phyloP scores from a whole-genome alignment of 495 filamentous ascomycete species.

The Penicillium soppii region DNA sequence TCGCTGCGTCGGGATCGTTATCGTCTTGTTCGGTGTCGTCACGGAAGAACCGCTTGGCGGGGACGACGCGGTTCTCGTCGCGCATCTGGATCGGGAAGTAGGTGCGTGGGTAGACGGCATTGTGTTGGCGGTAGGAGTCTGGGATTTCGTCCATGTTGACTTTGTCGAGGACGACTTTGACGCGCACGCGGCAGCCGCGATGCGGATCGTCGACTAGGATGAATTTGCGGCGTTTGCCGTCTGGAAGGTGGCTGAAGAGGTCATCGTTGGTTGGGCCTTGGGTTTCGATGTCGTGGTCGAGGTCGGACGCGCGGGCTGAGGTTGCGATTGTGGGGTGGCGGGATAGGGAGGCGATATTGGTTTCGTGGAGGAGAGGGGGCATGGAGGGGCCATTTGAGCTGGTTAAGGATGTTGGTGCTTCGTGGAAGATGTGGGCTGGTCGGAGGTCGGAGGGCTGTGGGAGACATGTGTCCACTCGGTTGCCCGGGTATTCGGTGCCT shows the following conservation, averaged over 20 bases:
- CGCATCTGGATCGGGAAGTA: conserved; percentile 90
- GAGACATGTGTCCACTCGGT: conserved; percentile 26
- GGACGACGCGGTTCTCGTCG: conserved; percentile 61
- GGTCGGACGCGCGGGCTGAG: conserved; percentile 33
- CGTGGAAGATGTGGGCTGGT: conserved; percentile 74
- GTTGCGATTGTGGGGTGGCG: conserved; percentile 42
- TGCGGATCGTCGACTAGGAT: conserved; percentile 90
- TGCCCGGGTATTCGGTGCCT: conserved; percentile 42
- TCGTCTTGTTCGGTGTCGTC: conserved; percentile 56
- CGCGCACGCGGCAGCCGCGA: conserved; percentile 73
- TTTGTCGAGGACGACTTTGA: conserved; percentile 81
- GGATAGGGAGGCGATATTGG: conserved; percentile 56
- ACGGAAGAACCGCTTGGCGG: conserved; percentile 64
- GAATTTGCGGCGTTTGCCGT: conserved; percentile 89
- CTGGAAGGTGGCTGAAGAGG: conserved; percentile 83
- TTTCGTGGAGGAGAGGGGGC: conserved; percentile 65
- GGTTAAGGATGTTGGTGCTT: conserved; percentile 65
- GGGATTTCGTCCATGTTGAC: conserved; percentile 93
- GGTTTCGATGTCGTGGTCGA: conserved; percentile 38
- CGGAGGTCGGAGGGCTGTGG: conserved; percentile 56
- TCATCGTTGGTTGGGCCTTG: conserved; percentile 52
- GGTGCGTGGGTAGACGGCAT: conserved; percentile 84
- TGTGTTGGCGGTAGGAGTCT: conserved; percentile 84
- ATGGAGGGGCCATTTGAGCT: conserved; percentile 61
- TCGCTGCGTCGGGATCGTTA: conserved; percentile 49